Base-by-base conservation (phyloP, 495 filamentous ascomycete species). In the Hypoxylon crocopeplum region DNA sequence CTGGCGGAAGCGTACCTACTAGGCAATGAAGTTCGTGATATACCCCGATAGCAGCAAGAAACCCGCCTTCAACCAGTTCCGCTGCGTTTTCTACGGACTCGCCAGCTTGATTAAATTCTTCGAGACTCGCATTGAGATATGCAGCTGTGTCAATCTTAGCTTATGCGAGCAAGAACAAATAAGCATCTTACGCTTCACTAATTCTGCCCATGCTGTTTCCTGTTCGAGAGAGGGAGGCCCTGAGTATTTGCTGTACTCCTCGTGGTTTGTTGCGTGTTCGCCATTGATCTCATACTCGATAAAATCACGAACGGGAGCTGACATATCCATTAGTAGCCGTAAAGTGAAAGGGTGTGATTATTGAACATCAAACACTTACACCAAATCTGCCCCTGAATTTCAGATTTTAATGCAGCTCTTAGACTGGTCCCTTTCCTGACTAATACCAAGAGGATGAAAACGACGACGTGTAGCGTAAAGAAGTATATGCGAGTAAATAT, bases 21-120 rank as follows among this genome's bases (percentile, higher is more conserved):
- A 65, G n/a, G 25, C 62, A 65, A 24, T 65, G 62, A 15, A 60
- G 55, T 29, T 65, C 62, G 42, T 65, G 62, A 12, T 59, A 65
- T 2, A 55, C 62, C 11, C 41, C 49, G 24, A 59, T 42, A 20
- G 33, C 46, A 17, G 62, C 62, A 6, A 55, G 42, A 42, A 56
- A 60, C 2, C 59, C 59, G 21, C 56, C 56, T 19, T 49, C 49
- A 6, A 10, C 17, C 2, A 65, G 15, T 32, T 41, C 45, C 8
- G 46, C 40, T 38, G 40, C 7, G 22, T 56, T 17, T 7, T 65
- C 49, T 5, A 55, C 24, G 1, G 7, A 32, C 36, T 58, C 53
- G 1, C 54, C 60, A 5, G 30, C 60, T 12, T 36, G 10, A 16
- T 17, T 2, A 13, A 64, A 17, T 20, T 64, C 53, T 38, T 58